Evolutionary conservation across 1,139 yeast genomes (phyloP), one percentile per base, ranked within the genome.

Genomic region (Fermentozyma sake): DNA sequence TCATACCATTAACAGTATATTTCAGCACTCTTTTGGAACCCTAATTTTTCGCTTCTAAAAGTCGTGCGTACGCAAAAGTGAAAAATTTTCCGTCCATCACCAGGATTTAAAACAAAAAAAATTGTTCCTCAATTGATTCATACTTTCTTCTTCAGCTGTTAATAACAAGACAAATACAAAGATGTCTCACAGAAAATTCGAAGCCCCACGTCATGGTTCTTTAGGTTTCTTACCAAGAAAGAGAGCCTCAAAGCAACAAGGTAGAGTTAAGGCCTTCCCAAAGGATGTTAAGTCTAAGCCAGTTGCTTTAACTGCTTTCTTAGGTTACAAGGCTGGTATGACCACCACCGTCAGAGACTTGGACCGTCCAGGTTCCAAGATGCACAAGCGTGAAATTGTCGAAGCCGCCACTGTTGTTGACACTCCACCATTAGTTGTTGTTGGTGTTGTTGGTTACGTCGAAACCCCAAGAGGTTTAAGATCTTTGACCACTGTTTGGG

Each of bases 201-300:
- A 91, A 85, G 95, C 94, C 58, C 98, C 99, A 77, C 87, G 99
- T 79, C 97, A 91, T 87, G 99, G 98, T 73, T 91, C 95, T 70
- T 79, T 91, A 69, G 98, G 97, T 64, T 91, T 87, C 96, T 72
- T 70, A 79, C 97, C 97, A 82, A 85, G 96, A 81, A 89, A 89
- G 96, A 87, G 98, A 80, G 93, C 98, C 62, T 80, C 95, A 71
- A 78, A 84, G 68, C 93, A 86, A 77, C 85, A 95, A 80, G 98
- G 96, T 72, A 87, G 85, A 77, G 94, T 89, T 63, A 89, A 87
- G 86, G 76, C 98, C 42, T 93, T 91, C 95, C 98, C 99, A 66
- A 86, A 83, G 79, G 98, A 93, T 70, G 95, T 85, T 70, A 80
- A 84, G 75, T 70, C 95, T 55, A 91, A 91, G 83, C 95, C 98